Evolutionary conservation across 805 yeast species (phyloP), one percentile per base, ranked within the genome.

Genomic region (Candida ficus): DNA sequence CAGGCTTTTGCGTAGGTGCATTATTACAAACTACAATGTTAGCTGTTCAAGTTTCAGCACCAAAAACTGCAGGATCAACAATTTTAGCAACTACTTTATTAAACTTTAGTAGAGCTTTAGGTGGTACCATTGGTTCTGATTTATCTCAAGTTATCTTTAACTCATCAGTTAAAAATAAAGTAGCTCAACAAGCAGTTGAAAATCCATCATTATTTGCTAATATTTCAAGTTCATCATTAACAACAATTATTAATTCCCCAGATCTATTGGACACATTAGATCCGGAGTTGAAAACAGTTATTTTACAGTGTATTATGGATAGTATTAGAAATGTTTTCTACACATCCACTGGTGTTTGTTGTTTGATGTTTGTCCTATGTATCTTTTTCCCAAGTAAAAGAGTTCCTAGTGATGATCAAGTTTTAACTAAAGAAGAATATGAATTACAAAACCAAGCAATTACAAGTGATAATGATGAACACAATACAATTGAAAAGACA

Each of bases 1-100:
- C 64, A 4, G 73, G 73, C 39, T 39, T 63, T 10, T 61, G 60
- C 4, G 48, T 66, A 28, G 74, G 72, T 18, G 36, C 55, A 6
- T 44, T 52, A 22, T 45, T 64, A 48, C 72, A 67, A 46, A 41
- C 61, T n/a, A 46, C 58, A 5, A 26, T 62, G 35, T 44, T 63
- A 30, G 52, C 61, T 17, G 47, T 56, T 12, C 68, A 64, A 42
- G 30, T 62, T 8, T 50, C 60, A 19, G 75, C 78, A 5, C 80
- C 80, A 22, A 71, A 72, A 44, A 52, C 60, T 1, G 66, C 71
- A 2, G 79, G 80, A 10, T 64, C 70, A 1, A 58, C 62, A 6
- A 71, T 75, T 32, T 48, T 73, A 55, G 59, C 72, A 0, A 71
- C 76, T 5, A 53, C 75, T 1, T 61, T 66, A 29, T 37, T 68